These are phyloP conservation scores for Diaporthe sp. DNA, from an alignment of 2,329 filamentous ascomycete species.

Conservation along the genomic window DNA sequence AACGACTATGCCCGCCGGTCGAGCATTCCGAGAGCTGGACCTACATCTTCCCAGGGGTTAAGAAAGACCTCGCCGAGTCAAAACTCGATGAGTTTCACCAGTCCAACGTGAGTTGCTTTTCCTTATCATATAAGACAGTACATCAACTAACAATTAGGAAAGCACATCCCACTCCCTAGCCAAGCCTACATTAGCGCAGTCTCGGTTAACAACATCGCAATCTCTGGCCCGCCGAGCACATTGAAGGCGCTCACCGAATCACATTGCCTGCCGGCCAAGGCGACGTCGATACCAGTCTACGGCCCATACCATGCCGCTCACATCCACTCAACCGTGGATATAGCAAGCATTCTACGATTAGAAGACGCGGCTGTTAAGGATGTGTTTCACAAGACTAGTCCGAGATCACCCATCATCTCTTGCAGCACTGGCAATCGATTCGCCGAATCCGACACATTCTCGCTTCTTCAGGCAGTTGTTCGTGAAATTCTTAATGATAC, in stretches of 20 bases:
- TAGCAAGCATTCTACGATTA: constrained; percentile 61
- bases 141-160: background rate
- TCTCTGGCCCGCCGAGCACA: constrained; percentile 68
- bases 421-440: constrained; percentile 62
- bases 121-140: background rate
- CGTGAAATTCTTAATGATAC: constrained; percentile 66
- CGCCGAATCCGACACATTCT: constrained; percentile 55
- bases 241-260: constrained; percentile 60
- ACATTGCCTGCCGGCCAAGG: constrained; percentile 56
- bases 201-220: constrained; percentile 62
- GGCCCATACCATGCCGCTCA: constrained; percentile 71
- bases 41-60: constrained; percentile 71
- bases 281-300: constrained; percentile 66
- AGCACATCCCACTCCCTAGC: constrained; percentile 60
- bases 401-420: constrained; percentile 65
- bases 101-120: constrained; percentile 58
- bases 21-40: constrained; percentile 75
- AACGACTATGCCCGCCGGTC: constrained; percentile 56
- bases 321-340: constrained; percentile 60
- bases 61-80: constrained; percentile 64
- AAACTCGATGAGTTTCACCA: constrained; percentile 71
- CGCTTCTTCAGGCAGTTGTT: constrained; percentile 59
- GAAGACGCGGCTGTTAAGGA: constrained; percentile 55
- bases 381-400: constrained; percentile 58
- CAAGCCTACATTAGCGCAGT: constrained; percentile 69